A percentile compares a stretch with the other conserved stretches of the same genome.
phyloP scores from a whole-genome alignment of 2,329 filamentous ascomycete genomes.

The Ploettnerulaceae sp. region DNA sequence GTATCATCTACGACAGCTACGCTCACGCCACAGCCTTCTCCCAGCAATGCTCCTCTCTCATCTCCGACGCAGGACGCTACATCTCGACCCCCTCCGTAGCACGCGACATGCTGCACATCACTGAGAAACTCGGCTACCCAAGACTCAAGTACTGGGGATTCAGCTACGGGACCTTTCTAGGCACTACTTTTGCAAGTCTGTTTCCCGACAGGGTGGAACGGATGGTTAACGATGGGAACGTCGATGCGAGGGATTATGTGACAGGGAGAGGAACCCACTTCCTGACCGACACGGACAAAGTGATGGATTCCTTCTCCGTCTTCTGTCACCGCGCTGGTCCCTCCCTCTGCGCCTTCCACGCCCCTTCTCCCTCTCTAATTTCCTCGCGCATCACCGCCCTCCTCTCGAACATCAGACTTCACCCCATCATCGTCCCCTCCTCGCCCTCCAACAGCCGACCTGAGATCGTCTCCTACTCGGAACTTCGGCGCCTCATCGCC shows the following conservation, averaged over 20 bases:
- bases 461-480: constrained; percentile 31
- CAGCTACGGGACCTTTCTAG: constrained; percentile 44
- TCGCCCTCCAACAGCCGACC: constrained; percentile 12
- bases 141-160: constrained; percentile 46
- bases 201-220: constrained; percentile 40
- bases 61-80: constrained; percentile 9
- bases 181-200: constrained; percentile 42
- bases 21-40: constrained; percentile 42
- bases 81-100: constrained; percentile 31
- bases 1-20: constrained; percentile 43
- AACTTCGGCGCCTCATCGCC: constrained; percentile 27
- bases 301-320: constrained; percentile 28
- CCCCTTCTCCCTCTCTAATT: constrained; percentile 22
- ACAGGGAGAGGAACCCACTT: constrained; percentile 40
- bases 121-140: constrained; percentile 28
- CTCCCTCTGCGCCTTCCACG: constrained; percentile 25
- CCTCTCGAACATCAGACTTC: constrained; percentile 38
- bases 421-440: constrained; percentile 27
- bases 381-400: constrained; percentile 32
- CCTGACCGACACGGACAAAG: constrained; percentile 29
- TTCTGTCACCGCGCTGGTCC: constrained; percentile 35
- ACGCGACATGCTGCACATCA: constrained; percentile 35
- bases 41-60: constrained; percentile 36
- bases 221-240: constrained; percentile 34
- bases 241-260: constrained; percentile 29